Evolutionary conservation across 306 rosid species (phyloP).

Genomic region (Pachyrhizus erosus): DNA sequence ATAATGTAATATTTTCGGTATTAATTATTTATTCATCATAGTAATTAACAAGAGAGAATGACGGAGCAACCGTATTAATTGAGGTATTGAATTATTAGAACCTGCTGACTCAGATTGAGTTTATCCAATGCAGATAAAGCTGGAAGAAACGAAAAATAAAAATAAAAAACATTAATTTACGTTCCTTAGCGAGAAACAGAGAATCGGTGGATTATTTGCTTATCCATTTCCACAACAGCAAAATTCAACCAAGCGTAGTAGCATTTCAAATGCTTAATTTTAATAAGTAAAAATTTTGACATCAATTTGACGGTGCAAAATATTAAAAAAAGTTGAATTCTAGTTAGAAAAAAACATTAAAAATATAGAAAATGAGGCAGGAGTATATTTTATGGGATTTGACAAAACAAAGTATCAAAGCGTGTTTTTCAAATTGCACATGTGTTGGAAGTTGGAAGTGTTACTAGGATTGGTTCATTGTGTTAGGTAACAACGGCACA

Average conservation of each 20-base stretch:
- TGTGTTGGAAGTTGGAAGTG: not conserved
- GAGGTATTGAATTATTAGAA: not conserved
- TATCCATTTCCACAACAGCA: not conserved
- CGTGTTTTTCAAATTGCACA: slow-evolving; percentile 34
- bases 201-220: slow-evolving; percentile 1
- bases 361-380: not conserved
- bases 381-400: not conserved
- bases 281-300: too few species aligned
- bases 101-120: slow-evolving; percentile 28
- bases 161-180: not conserved
- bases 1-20: too few species aligned
- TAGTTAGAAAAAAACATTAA: not conserved
- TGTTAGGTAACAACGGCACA: slow-evolving; percentile 35
- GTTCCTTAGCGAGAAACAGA: not conserved
- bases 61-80: not conserved
- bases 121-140: not conserved
- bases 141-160: too few species aligned
- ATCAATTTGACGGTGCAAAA: too few species aligned
- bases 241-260: not conserved
- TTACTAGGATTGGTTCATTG: slow-evolving; percentile 8
- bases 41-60: not conserved
- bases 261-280: too few species aligned
- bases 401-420: not conserved
- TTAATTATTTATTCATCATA: not conserved
- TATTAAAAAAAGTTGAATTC: too few species aligned